Evolutionary conservation across 257 asterid species (phyloP).

Genomic region (Solanum habrochaites): DNA sequence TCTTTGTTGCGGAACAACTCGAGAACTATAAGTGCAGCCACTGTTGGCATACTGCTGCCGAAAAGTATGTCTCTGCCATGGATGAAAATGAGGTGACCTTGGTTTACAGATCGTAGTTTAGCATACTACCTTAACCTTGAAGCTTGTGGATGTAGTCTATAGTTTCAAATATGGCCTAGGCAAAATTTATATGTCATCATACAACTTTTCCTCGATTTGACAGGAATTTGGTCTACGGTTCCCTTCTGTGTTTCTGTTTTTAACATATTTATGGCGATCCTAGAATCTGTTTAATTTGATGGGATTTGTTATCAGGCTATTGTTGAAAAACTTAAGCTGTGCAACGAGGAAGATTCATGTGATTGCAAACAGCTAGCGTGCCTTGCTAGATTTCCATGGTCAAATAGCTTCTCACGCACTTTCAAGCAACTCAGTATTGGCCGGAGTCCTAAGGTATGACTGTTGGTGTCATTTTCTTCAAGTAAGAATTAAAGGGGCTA

Average conservation of each 20-base stretch:
- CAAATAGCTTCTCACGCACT: conserved; percentile 56
- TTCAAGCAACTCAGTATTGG: conserved; percentile 64
- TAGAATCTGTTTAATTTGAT: not conserved
- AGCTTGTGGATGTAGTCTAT: not conserved
- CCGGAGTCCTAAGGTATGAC: conserved; percentile 61
- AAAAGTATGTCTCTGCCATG: conserved; percentile 33
- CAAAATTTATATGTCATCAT: not conserved
- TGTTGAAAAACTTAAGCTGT: conserved; percentile 39
- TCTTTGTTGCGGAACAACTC: conserved; percentile 56
- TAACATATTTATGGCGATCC: not conserved
- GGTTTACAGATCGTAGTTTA: not conserved
- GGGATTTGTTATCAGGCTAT: conserved; percentile 38
- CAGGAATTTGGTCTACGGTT: not conserved
- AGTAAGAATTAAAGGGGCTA: not conserved
- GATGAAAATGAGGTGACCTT: conserved; percentile 44
- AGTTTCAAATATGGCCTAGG: not conserved
- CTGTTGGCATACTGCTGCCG: conserved; percentile 90
- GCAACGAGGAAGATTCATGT: conserved; percentile 59
- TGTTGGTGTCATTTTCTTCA: not conserved
- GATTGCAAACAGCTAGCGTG: conserved; percentile 57
- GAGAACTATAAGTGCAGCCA: conserved; percentile 71
- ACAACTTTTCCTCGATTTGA: not conserved
- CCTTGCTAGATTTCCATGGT: conserved; percentile 67
- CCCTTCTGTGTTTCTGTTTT: not conserved
- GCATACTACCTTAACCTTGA: not conserved